Percentiles rank a stretch among this genome's conserved stretches.
These are phyloP conservation scores for Larix kaempferi DNA, from an alignment of 75 land plant species.

Conservation along the genomic window DNA sequence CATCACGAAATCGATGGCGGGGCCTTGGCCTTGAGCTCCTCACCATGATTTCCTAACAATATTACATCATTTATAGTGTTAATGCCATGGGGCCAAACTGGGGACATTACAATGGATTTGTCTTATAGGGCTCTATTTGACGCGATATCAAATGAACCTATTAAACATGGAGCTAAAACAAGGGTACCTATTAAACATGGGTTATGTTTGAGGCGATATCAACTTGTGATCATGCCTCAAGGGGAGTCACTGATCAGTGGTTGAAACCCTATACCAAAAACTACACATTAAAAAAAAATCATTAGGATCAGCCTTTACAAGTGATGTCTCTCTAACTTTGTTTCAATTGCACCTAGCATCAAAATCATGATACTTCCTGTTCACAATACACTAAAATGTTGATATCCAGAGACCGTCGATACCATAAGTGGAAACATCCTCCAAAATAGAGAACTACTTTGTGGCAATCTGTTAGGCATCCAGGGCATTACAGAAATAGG, in stretches of 20 bases:
- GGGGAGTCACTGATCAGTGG: neutral
- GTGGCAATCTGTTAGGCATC: neutral
- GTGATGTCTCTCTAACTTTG: slow-evolving; percentile 5
- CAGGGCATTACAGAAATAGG: neutral
- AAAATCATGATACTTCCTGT: neutral
- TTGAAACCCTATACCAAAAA: neutral
- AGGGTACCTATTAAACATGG: no score
- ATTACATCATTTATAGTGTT: no score
- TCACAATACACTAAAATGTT: neutral
- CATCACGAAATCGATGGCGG: no score
- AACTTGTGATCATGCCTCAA: no score
- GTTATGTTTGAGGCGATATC: no score
- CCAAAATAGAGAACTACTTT: slow-evolving; percentile 5
- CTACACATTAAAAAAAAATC: slow-evolving; percentile 4
- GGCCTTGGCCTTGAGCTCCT: no score
- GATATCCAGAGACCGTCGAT: neutral
- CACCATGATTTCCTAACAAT: no score
- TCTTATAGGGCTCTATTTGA: no score
- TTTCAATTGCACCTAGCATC: slow-evolving; percentile 7
- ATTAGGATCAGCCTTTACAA: slow-evolving; percentile 4
- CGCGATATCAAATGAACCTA: no score
- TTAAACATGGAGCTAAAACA: no score
- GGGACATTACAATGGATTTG: no score
- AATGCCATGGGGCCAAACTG: no score
- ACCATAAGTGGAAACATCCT: neutral